Evolutionary conservation across 106 monocot species (phyloP).

Genomic region (Posidonia australis): DNA sequence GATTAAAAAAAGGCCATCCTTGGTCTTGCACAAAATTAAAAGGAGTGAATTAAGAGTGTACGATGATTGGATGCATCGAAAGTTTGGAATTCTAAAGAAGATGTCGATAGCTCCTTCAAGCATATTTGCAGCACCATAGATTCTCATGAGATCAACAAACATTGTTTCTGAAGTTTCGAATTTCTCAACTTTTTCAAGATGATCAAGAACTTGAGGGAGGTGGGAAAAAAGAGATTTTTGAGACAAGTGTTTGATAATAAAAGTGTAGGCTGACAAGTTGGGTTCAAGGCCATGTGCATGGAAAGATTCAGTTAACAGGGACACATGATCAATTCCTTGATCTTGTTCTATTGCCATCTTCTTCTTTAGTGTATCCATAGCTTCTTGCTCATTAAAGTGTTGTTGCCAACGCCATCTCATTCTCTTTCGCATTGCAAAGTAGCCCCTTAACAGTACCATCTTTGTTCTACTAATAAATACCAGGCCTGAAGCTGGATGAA

Average conservation of each 20-base stretch:
- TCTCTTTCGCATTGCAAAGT: not conserved
- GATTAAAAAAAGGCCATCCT: constrained; percentile 34
- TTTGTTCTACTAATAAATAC: no score
- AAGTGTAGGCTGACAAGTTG: constrained; percentile 34
- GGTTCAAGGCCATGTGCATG: constrained; percentile 21
- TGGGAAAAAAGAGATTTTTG: constrained; percentile 12
- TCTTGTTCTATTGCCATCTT: constrained; percentile 14
- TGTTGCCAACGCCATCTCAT: constrained; percentile 20
- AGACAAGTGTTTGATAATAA: constrained; percentile 23
- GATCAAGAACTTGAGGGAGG: constrained; percentile 26
- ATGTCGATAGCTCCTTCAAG: constrained; percentile 41
- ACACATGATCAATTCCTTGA: constrained; percentile 14
- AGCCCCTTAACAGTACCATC: no score
- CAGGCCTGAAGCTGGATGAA: no score
- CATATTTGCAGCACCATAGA: constrained; percentile 30
- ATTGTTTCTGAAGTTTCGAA: constrained; percentile 35
- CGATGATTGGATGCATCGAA: constrained; percentile 38
- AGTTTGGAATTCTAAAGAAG: constrained; percentile 55
- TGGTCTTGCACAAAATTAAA: constrained; percentile 31
- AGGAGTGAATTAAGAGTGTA: constrained; percentile 50
- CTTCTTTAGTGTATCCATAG: constrained; percentile 35
- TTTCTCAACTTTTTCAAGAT: constrained; percentile 29
- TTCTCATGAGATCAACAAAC: constrained; percentile 31
- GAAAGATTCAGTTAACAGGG: constrained; percentile 23
- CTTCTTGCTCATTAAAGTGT: constrained; percentile 27